Base-by-base conservation (phyloP, 768 basidiomycete genomes). In the Gloeopeniophorella convolvens region DNA sequence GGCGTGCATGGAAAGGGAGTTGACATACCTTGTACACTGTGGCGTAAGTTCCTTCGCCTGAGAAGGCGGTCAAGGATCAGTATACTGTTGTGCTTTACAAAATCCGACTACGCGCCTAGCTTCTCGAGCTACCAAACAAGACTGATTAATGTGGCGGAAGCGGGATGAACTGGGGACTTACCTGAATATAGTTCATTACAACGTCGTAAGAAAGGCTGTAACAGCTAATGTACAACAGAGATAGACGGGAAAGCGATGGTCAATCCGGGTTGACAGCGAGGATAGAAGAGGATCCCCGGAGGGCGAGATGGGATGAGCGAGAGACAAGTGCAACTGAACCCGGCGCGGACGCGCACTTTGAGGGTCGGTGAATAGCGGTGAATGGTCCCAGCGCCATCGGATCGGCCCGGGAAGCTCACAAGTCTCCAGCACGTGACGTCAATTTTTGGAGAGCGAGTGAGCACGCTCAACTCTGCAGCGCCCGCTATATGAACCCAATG, bases 1-100 rank as follows among this genome's bases (percentile, higher is more conserved):
- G 55, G 51, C 16, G 36, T 37, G 18, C 40, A 44, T 15, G 28
- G 43, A 42, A 24, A 35, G 28, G 13, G 8, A 23, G 23, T 16
- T 6, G 32, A 50, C 69, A 37, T 52, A 92, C 92, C 81, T 96
- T 96, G 79, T 85, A 95, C n/a, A 95, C 93, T 6, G 91, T 94
- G 32, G 93, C 93, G 65, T 95, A 96, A 30, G 93, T 95, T 47
- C 93, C 93, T 72, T 89, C 85, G 60, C 87, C 86, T 89, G 36
- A 31, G 10, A 30, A 15, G 47, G 28, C 31, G 20, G 40, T 10
- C 45, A 32, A 32, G 33, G 37, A 42, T 36, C 26, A 24, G 28
- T 16, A 36, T 20, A 11, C 26, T 24, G 21, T 15, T 15, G 20
- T n/a, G n/a, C n/a, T n/a, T n/a, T n/a, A n/a, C 27, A n/a, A 13